phyloP scores from a whole-genome alignment of 2,329 filamentous ascomycete genomes.

The Clonostachys solani region DNA sequence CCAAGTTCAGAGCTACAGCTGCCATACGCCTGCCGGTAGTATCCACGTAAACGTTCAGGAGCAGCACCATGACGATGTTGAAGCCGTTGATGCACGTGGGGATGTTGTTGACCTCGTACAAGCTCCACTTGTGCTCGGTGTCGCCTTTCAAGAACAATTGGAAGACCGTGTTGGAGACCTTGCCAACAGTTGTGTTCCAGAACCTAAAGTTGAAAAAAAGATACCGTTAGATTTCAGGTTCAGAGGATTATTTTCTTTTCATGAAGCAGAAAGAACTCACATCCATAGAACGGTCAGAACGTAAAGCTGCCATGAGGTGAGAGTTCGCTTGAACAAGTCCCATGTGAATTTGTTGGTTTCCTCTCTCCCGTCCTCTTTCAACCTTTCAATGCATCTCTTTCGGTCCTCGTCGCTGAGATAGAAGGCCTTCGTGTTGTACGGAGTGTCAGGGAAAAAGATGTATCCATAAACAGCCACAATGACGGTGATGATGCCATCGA shows the following conservation, averaged over 20 bases:
- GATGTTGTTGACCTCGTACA: neutral
- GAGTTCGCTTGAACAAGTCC: no score
- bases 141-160: neutral
- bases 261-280: no score
- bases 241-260: no score
- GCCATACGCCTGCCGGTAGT: no score
- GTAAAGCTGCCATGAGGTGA: no score
- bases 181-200: neutral
- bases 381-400: slow-evolving; percentile 7
- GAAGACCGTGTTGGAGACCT: neutral
- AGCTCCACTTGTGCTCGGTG: neutral
- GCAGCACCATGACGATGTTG: neutral
- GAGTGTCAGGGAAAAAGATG: slow-evolving; percentile 43
- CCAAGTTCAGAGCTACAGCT: no score
- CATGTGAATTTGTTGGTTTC: no score
- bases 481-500: slow-evolving; percentile 47
- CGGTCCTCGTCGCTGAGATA: slow-evolving; percentile 26
- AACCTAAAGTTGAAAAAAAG: neutral
- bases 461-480: slow-evolving; percentile 48
- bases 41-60: neutral
- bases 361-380: no score
- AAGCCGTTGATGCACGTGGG: neutral
- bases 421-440: slow-evolving; percentile 26
- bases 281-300: no score
- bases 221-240: no score